These are phyloP conservation scores for Xylaria sp. DNA, from an alignment of 495 filamentous ascomycete genomes.

Conservation along the genomic window DNA sequence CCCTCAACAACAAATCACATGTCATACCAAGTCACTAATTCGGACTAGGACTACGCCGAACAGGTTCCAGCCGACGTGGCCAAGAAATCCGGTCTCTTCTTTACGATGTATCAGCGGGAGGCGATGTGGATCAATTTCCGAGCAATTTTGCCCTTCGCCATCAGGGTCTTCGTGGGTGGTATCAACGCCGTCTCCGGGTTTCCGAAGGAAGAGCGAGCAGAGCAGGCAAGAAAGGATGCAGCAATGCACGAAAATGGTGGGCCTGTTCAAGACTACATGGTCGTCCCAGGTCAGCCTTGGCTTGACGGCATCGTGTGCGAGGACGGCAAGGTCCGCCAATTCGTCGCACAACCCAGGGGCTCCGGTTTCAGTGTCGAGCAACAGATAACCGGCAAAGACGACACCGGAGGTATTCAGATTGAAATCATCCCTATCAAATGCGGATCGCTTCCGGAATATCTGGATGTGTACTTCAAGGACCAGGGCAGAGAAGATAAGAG, in stretches of 20 bases:
- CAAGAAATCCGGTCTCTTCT: neutral
- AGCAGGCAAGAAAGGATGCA: neutral
- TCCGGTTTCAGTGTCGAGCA: neutral
- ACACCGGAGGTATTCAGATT: neutral
- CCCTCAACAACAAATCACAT: neutral
- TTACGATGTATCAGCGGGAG: constrained; percentile 52
- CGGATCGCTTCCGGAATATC: neutral
- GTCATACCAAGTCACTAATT: neutral
- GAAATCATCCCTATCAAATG: constrained; percentile 7
- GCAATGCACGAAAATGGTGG: neutral
- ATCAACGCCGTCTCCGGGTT: neutral
- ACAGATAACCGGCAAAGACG: neutral
- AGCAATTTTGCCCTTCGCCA: neutral
- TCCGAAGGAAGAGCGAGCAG: neutral
- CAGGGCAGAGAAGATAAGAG: neutral
- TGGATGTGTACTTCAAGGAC: neutral
- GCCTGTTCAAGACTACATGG: constrained; percentile 14
- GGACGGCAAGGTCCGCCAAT: constrained; percentile 44
- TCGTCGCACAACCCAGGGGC: constrained; percentile 38
- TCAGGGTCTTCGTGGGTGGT: neutral
- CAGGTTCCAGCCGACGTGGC: neutral
- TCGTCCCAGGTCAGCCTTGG: constrained; percentile 51
- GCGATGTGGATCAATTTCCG: constrained; percentile 53
- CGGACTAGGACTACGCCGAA: neutral
- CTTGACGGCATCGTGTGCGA: constrained; percentile 51